Base-by-base conservation (phyloP, 345 rosid genomes). In the Citrus medica region DNA sequence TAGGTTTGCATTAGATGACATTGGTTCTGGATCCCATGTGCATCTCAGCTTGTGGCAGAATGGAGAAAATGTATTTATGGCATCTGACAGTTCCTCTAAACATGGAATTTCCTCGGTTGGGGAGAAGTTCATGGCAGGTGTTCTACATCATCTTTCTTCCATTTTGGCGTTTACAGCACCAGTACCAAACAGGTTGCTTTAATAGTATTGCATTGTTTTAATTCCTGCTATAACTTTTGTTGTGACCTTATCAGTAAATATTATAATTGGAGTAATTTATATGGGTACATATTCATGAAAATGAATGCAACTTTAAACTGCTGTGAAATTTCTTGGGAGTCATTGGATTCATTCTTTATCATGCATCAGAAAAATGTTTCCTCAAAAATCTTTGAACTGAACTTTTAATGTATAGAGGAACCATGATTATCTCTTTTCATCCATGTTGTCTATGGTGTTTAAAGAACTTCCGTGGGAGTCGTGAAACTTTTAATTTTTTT, bases 1-100 rank as follows among this genome's bases (percentile, higher is more conserved):
- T 76, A 95, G 99, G 93, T 92, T 86, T 90, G 92, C 85, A 67
- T 74, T 92, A 75, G 87, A 89, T 86, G 99, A 94, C 83, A 78
- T 96, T 68, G 98, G 99, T 67, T 94, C 98, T 40, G 99, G 99
- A 78, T 94, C 92, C 74, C 99, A 96, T 81, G 99, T 92, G 62
- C 99, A 96, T 87, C 58, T 96, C 64, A 96, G 97, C 76, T 82
- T 96, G 75, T 92, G 89, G 91, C 86, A 81, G 83, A 86, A 94
- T 76, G 97, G 92, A 61, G 80, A 91, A 85, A 96, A 96, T 76
- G 90, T 92, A 70, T 94, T 94, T 78, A 86, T 86, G 79, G 93
- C 92, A 79, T 88, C 97, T 22, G 90, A 75, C 85, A 83, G 82
- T 42, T 83, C 95, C 25, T 86, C 92, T 69, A 77, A n/a, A 71